Percentiles rank a stretch among this genome's conserved stretches.
Conservation (phyloP, 2,329 filamentous ascomycete species). For the Calonectria pteridis region DNA sequence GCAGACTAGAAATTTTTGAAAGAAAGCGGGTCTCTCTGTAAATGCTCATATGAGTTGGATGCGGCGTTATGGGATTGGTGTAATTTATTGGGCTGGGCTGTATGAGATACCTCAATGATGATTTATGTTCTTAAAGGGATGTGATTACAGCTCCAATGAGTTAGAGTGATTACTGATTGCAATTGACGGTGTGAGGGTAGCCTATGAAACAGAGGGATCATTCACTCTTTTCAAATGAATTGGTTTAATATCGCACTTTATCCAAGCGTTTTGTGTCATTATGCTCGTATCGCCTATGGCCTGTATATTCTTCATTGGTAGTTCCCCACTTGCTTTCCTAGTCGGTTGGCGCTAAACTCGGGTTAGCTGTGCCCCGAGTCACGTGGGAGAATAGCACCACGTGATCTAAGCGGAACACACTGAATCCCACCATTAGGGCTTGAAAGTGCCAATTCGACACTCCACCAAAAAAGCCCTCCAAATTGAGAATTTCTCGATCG, state of each 20-base stretch:
- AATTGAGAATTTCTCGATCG: constrained; percentile 52
- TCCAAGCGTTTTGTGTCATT: background rate
- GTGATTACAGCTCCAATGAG: background rate
- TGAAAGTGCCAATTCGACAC: constrained; percentile 46
- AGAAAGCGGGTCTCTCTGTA: constrained; percentile 30
- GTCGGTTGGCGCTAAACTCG: background rate
- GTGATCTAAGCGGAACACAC: constrained; percentile 44
- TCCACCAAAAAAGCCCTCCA: constrained; percentile 54
- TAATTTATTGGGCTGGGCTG: constrained; percentile 31
- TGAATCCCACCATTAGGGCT: constrained; percentile 52
- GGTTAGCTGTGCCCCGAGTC: constrained; percentile 38
- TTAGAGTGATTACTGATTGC: background rate
- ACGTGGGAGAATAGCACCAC: constrained; percentile 42
- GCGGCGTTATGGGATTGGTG: constrained; percentile 36
- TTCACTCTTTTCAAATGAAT: background rate
- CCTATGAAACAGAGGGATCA: background rate
- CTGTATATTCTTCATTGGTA: background rate
- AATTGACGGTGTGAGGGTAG: background rate
- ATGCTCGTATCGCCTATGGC: background rate
- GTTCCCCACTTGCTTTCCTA: background rate
- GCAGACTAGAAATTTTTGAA: constrained; percentile 21
- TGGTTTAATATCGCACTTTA: background rate
- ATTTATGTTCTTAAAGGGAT: constrained; percentile 34
- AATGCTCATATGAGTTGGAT: constrained; percentile 27
- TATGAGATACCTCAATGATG: constrained; percentile 45